These are phyloP conservation scores for Oryza officinalis DNA, from an alignment of 176 grass and related monocot species.

Conservation along the genomic window DNA sequence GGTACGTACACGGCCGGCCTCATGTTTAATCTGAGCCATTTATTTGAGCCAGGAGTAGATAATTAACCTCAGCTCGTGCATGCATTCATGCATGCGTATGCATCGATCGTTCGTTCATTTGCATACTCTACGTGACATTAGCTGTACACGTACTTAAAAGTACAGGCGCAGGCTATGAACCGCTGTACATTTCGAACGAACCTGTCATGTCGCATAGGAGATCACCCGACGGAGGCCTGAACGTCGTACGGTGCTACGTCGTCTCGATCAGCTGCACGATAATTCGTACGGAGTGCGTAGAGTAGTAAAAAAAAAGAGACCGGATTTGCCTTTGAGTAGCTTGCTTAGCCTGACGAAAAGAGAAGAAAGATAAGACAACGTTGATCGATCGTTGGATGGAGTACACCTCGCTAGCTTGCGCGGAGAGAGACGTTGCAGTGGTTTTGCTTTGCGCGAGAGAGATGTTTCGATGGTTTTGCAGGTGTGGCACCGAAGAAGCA, in stretches of 20 bases:
- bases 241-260: not conserved
- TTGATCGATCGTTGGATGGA: not conserved
- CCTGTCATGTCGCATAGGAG: not conserved
- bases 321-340: not conserved
- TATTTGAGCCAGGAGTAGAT: too few species aligned
- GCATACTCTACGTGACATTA: too few species aligned
- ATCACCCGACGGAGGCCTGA: not conserved
- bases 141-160: too few species aligned
- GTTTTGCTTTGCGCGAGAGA: not conserved
- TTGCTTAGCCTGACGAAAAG: not conserved
- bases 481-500: not conserved
- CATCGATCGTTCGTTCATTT: too few species aligned
- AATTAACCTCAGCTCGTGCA: too few species aligned
- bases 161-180: not conserved
- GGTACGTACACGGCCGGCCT: not conserved
- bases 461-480: not conserved
- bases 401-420: not conserved
- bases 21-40: too few species aligned
- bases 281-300: too few species aligned
- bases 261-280: not conserved
- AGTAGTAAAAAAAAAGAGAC: not conserved
- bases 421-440: not conserved
- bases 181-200: not conserved
- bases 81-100: too few species aligned
- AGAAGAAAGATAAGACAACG: slow-evolving; percentile 22